Percentiles rank a stretch among this genome's conserved stretches.
These are phyloP conservation scores for Blastobotrys ciferrii DNA, from an alignment of 1,139 yeast species.

Conservation along the genomic window DNA sequence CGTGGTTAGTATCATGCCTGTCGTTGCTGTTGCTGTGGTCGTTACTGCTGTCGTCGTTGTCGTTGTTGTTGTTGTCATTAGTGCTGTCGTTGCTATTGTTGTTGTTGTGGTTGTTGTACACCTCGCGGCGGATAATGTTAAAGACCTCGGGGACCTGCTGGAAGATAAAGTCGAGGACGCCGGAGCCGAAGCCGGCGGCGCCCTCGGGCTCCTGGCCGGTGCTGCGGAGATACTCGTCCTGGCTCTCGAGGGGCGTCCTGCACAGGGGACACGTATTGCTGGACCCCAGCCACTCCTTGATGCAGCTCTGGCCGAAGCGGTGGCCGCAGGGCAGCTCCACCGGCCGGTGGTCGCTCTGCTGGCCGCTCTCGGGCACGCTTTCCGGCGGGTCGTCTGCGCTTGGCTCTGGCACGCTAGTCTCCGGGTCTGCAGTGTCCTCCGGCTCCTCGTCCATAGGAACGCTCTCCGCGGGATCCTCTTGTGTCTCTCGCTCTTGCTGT, in stretches of 20 bases:
- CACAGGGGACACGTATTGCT: slow-evolving; percentile 81
- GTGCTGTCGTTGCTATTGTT: slow-evolving; percentile 9
- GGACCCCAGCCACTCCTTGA: slow-evolving; percentile 69
- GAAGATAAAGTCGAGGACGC: slow-evolving; percentile 22
- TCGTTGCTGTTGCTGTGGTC: slow-evolving; percentile 6
- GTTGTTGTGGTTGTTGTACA: slow-evolving; percentile 7
- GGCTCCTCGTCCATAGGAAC: slow-evolving; percentile 2
- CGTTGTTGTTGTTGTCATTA: slow-evolving; percentile 6
- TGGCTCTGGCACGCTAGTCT: not conserved
- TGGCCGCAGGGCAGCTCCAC: slow-evolving; percentile 79
- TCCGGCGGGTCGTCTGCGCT: slow-evolving; percentile 9
- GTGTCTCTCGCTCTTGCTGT: not conserved
- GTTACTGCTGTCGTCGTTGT: slow-evolving; percentile 3
- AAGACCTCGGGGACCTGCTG: slow-evolving; percentile 18
- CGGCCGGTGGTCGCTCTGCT: slow-evolving; percentile 50
- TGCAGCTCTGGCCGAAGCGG: slow-evolving; percentile 69
- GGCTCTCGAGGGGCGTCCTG: slow-evolving; percentile 52
- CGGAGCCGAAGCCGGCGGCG: slow-evolving; percentile 10
- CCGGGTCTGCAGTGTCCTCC: not conserved
- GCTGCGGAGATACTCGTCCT: slow-evolving; percentile 26
- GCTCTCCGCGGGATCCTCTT: slow-evolving; percentile 12
- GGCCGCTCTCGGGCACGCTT: slow-evolving; percentile 14
- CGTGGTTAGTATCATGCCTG: not conserved
- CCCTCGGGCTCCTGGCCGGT: slow-evolving; percentile 25
- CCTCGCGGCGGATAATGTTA: slow-evolving; percentile 12